Evolutionary conservation across 805 yeast genomes (phyloP).

Genomic region (Saturnispora quitensis): DNA sequence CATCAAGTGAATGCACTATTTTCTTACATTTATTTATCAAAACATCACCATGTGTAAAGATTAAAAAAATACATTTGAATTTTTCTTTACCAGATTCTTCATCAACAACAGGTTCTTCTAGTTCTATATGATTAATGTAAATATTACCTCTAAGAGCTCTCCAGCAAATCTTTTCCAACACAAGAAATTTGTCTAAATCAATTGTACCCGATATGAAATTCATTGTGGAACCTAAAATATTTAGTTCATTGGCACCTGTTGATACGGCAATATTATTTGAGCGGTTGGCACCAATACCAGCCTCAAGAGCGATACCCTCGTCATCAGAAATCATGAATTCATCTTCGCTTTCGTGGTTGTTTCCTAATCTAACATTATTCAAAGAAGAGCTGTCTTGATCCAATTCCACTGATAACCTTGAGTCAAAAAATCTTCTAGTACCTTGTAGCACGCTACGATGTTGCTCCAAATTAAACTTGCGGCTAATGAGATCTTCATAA

Average conservation of each 20-base stretch:
- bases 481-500: constrained; percentile 47
- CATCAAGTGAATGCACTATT: constrained; percentile 85
- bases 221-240: constrained; percentile 30
- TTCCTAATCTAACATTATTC: constrained; percentile 20
- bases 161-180: constrained; percentile 81
- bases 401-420: constrained; percentile 25
- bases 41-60: constrained; percentile 83
- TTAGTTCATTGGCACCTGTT: constrained; percentile 29
- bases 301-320: constrained; percentile 14
- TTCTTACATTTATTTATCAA: constrained; percentile 61
- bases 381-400: constrained; percentile 20
- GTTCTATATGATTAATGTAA: constrained; percentile 66
- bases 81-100: constrained; percentile 43
- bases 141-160: constrained; percentile 89
- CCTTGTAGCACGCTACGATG: constrained; percentile 47
- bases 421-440: constrained; percentile 29
- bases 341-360: constrained; percentile 7
- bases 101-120: constrained; percentile 59
- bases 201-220: constrained; percentile 73
- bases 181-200: constrained; percentile 54
- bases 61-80: constrained; percentile 72
- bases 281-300: constrained; percentile 11
- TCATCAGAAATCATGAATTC: constrained; percentile 14
- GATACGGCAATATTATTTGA: constrained; percentile 4
- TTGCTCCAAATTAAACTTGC: constrained; percentile 56